A percentile compares a stretch with the other conserved stretches of the same genome.
These are phyloP conservation scores for Penicillium bovifimosum DNA, from an alignment of 495 filamentous ascomycete genomes.

Conservation along the genomic window DNA sequence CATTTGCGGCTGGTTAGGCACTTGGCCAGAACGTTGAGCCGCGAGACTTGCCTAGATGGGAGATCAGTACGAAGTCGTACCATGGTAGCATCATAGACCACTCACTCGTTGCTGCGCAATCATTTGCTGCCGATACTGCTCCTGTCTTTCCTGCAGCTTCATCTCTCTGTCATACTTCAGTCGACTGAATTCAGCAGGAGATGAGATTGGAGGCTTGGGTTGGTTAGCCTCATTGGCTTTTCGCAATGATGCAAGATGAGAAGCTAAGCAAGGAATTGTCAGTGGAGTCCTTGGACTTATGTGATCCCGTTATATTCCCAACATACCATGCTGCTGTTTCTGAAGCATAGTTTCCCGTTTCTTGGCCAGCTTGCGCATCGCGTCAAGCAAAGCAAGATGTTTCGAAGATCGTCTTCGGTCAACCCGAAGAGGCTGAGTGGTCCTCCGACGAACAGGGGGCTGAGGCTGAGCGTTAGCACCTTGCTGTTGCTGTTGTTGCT, in stretches of 20 bases:
- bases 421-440: slow-evolving; percentile 70
- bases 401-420: slow-evolving; percentile 79
- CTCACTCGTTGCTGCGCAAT: slow-evolving; percentile 56
- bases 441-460: slow-evolving; percentile 56
- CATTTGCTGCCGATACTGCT: slow-evolving; percentile 60
- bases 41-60: slow-evolving; percentile 30
- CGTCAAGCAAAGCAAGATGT: slow-evolving; percentile 82
- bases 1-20: slow-evolving; percentile 38
- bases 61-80: slow-evolving; percentile 11
- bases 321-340: slow-evolving; percentile 76
- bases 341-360: slow-evolving; percentile 79
- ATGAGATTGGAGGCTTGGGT: slow-evolving; percentile 55
- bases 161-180: slow-evolving; percentile 81
- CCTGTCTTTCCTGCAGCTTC: slow-evolving; percentile 68
- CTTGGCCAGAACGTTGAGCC: slow-evolving; percentile 42
- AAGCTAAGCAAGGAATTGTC: slow-evolving; percentile 33
- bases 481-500: slow-evolving; percentile 48
- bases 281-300: slow-evolving; percentile 11
- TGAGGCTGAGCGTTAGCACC: slow-evolving; percentile 52
- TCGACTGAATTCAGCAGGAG: slow-evolving; percentile 83
- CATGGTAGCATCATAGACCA: not conserved
- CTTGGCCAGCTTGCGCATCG: slow-evolving; percentile 91
- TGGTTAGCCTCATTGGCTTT: slow-evolving; percentile 66
- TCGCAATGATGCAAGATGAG: slow-evolving; percentile 60
- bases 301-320: not conserved